Percentiles rank a stretch among this genome's conserved stretches.
phyloP scores from a whole-genome alignment of 108 stramenopile genomes.

The Fragilaria crotonensis region DNA sequence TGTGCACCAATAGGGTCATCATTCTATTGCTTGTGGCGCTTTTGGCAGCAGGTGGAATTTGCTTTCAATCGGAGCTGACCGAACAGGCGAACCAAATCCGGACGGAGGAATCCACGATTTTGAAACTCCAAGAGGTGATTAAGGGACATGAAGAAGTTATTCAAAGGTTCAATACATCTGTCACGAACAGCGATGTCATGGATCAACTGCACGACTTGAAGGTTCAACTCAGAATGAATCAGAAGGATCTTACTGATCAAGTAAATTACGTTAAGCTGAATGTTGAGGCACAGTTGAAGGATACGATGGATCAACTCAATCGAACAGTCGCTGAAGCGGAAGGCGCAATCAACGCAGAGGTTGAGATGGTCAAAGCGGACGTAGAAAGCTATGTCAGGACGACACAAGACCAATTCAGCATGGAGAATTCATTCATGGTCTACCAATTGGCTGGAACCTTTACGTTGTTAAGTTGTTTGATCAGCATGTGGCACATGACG shows the following conservation, averaged over 20 bases:
- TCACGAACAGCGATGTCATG: slow-evolving; percentile 74
- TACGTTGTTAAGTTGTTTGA: slow-evolving; percentile 75
- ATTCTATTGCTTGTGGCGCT: slow-evolving; percentile 16
- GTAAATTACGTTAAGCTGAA: slow-evolving; percentile 15
- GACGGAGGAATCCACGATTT: slow-evolving; percentile 24
- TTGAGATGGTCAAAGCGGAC: slow-evolving; percentile 54
- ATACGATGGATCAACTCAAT: slow-evolving; percentile 32
- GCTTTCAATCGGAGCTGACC: slow-evolving; percentile 17
- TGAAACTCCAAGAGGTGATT: slow-evolving; percentile 12
- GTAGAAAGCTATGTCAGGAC: slow-evolving; percentile 55
- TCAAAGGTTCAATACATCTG: slow-evolving; percentile 63
- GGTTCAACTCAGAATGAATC: slow-evolving; percentile 18
- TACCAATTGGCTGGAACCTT: slow-evolving; percentile 90
- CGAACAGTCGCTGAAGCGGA: slow-evolving; percentile 39
- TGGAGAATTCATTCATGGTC: slow-evolving; percentile 90
- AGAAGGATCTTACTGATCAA: slow-evolving; percentile 14
- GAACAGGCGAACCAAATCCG: slow-evolving; percentile 12
- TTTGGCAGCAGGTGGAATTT: slow-evolving; percentile 14
- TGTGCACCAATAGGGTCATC: slow-evolving; percentile 20
- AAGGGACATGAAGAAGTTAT: slow-evolving; percentile 47
- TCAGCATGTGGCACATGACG: slow-evolving; percentile 92
- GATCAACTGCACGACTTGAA: slow-evolving; percentile 35
- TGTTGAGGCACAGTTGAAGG: slow-evolving; percentile 22
- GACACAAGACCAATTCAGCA: slow-evolving; percentile 86
- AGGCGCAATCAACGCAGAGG: slow-evolving; percentile 37